Base-by-base conservation (phyloP, 73 alveolate genomes). In the Stentor roeselii region DNA sequence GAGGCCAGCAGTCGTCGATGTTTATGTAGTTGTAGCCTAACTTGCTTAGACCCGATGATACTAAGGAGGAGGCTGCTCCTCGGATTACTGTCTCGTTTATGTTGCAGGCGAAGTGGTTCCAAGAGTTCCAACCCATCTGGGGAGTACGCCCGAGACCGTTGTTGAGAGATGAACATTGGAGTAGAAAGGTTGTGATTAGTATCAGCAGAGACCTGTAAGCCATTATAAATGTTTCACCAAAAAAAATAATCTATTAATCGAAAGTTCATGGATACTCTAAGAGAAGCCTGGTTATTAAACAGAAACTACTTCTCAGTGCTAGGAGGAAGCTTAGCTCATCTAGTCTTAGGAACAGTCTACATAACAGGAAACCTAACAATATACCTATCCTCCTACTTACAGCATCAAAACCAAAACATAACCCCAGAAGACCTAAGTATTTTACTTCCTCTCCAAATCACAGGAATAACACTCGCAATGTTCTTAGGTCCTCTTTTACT, bases 61-160 rank as follows among this genome's bases (percentile, higher is more conserved):
- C 93, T 36, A 94, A 75, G 67, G 85, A 60, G 75, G 90, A 96
- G 14, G 98, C 98, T 0, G 86, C 87, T 39, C 78, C 21, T 37
- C 75, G 67, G 32, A 94, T 87, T 36, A 93, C 75, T n/a, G 86
- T 90, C 42, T 92, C 97, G 2, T 83, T 83, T 36, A 96, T 94
- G 76, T 93, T 90, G 80, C 99, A 96, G 50, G 82, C 94, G 78
- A 88, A 95, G 67, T 93, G 88, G 83, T 96, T 95, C 97, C 98
- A 95, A 60, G 97, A 87, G 85, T 93, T 93, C 95, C 97, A 94
- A 3, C 98, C 98, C 98, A 94, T 94, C 59, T 86, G 91, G 36
- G 98, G 98, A 14, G 91, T 86, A 36, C 21, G 34, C 4, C 95
- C 97, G 38, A 93, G 86, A 0, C 96, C 95, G 75, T 93, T 93